These are phyloP conservation scores for Priceomyces castillae DNA, from an alignment of 805 yeast species.

Conservation along the genomic window DNA sequence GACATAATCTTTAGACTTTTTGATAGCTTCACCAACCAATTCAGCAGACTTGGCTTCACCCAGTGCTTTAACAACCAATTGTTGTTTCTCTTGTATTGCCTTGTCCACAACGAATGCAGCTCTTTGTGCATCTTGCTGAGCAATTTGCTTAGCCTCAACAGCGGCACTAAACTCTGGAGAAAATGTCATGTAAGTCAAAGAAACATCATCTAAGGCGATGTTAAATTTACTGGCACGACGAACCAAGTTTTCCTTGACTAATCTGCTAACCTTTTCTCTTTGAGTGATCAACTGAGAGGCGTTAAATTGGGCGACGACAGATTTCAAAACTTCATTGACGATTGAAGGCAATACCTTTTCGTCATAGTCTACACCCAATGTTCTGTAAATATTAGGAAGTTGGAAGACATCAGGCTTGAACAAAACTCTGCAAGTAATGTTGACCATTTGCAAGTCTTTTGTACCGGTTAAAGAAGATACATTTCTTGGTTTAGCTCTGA, in stretches of 20 bases:
- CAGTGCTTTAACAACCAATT: slow-evolving; percentile 92
- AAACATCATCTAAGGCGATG: slow-evolving; percentile 88
- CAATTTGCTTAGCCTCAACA: slow-evolving; percentile 98
- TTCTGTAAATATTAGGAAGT: slow-evolving; percentile 83
- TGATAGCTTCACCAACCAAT: slow-evolving; percentile 98
- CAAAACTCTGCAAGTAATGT: slow-evolving; percentile 96
- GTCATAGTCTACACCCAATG: slow-evolving; percentile 92
- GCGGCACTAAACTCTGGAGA: slow-evolving; percentile 97
- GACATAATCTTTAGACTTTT: slow-evolving; percentile 92
- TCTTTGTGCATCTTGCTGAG: slow-evolving; percentile 98
- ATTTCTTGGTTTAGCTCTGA: slow-evolving; percentile 95
- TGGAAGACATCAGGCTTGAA: slow-evolving; percentile 80
- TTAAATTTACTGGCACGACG: slow-evolving; percentile 91
- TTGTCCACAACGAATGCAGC: slow-evolving; percentile 97
- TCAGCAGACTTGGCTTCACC: slow-evolving; percentile 99
- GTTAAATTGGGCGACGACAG: slow-evolving; percentile 97
- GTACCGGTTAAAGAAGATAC: slow-evolving; percentile 97
- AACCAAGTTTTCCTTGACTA: slow-evolving; percentile 86
- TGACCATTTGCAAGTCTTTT: slow-evolving; percentile 98
- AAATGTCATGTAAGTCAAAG: slow-evolving; percentile 94
- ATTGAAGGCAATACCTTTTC: slow-evolving; percentile 97
- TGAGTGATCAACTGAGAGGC: slow-evolving; percentile 99
- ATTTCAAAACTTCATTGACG: slow-evolving; percentile 93
- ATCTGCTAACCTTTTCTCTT: slow-evolving; percentile 90
- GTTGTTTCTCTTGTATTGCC: slow-evolving; percentile 97